A percentile compares a stretch with the other conserved stretches of the same genome.
These are phyloP conservation scores for Ogataea angusta DNA, from an alignment of 805 yeast genomes.

Conservation along the genomic window DNA sequence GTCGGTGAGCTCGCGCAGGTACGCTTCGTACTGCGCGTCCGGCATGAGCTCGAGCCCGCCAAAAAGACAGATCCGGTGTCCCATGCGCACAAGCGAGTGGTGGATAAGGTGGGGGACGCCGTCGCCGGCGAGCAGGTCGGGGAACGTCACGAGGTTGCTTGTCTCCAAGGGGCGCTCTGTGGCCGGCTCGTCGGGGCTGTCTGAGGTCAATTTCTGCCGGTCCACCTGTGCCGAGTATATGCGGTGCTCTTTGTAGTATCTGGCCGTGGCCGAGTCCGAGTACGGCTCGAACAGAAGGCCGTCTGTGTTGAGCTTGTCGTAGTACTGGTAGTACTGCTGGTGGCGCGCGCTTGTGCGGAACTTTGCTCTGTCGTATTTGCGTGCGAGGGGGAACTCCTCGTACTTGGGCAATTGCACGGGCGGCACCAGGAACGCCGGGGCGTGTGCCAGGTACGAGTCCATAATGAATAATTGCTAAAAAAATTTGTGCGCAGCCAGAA, in stretches of 20 bases:
- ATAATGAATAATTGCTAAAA: constrained; percentile 8
- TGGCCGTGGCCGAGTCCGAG: constrained; percentile 18
- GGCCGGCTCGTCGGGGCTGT: neutral
- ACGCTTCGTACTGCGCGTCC: constrained; percentile 23
- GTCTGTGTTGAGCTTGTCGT: constrained; percentile 23
- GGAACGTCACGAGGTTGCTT: constrained; percentile 27
- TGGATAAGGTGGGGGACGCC: constrained; percentile 42
- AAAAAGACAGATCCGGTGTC: constrained; percentile 36
- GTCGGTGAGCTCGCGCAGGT: constrained; percentile 28
- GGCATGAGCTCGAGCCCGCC: constrained; percentile 42
- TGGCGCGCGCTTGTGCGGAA: neutral
- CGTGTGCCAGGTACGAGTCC: constrained; percentile 24
- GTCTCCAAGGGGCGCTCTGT: constrained; percentile 8
- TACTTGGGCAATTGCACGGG: constrained; percentile 19
- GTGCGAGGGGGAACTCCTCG: constrained; percentile 3
- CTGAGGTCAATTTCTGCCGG: neutral
- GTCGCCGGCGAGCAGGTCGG: constrained; percentile 37
- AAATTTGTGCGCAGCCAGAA: constrained; percentile 1
- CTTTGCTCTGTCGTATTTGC: constrained; percentile 2
- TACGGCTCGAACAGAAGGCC: constrained; percentile 23
- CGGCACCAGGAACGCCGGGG: constrained; percentile 24
- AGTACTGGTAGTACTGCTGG: constrained; percentile 24
- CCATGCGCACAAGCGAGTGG: constrained; percentile 41
- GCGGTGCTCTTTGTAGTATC: constrained; percentile 23
- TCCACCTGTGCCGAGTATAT: constrained; percentile 14